These are phyloP conservation scores for Leishmania amazonensis DNA, from an alignment of 208 protist species.

Conservation along the genomic window DNA sequence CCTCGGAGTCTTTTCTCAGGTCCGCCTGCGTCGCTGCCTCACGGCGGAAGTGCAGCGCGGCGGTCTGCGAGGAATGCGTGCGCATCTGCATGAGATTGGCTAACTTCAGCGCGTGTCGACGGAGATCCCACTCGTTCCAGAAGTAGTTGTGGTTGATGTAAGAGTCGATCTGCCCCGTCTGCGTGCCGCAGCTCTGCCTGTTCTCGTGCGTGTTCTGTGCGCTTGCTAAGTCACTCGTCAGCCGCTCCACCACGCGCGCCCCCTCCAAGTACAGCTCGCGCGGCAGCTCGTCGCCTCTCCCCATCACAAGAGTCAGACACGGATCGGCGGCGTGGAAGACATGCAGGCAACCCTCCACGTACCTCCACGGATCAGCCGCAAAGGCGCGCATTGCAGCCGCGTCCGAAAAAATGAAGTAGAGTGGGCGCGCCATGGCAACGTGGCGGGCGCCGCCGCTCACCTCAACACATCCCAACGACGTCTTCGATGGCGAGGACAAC, in stretches of 20 bases:
- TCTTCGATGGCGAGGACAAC: not conserved
- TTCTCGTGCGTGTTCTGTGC: not conserved
- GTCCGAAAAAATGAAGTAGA: conserved; percentile 50
- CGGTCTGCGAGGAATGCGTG: conserved; percentile 85
- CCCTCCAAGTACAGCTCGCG: conserved; percentile 84
- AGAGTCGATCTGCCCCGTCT: conserved; percentile 90
- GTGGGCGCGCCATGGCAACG: conserved; percentile 34
- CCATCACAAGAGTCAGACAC: conserved; percentile 58
- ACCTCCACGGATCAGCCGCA: conserved; percentile 45
- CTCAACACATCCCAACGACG: conserved; percentile 50
- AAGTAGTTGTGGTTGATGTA: conserved; percentile 91
- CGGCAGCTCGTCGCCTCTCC: conserved; percentile 53
- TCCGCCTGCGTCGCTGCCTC: conserved; percentile 84
- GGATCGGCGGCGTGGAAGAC: conserved; percentile 45
- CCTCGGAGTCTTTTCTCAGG: conserved; percentile 59
- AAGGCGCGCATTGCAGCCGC: conserved; percentile 52
- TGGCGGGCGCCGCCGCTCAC: conserved; percentile 40
- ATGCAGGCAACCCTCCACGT: conserved; percentile 43
- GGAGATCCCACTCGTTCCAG: conserved; percentile 94
- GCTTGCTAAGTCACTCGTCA: conserved; percentile 8
- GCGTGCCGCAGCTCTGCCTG: conserved; percentile 49
- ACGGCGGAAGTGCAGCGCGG: conserved; percentile 79
- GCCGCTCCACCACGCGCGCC: conserved; percentile 38
- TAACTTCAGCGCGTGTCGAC: conserved; percentile 89
- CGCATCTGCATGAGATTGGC: conserved; percentile 90